Conservation (phyloP, 192 early-diverging fungal genomes). For the Mortierella antarctica region DNA sequence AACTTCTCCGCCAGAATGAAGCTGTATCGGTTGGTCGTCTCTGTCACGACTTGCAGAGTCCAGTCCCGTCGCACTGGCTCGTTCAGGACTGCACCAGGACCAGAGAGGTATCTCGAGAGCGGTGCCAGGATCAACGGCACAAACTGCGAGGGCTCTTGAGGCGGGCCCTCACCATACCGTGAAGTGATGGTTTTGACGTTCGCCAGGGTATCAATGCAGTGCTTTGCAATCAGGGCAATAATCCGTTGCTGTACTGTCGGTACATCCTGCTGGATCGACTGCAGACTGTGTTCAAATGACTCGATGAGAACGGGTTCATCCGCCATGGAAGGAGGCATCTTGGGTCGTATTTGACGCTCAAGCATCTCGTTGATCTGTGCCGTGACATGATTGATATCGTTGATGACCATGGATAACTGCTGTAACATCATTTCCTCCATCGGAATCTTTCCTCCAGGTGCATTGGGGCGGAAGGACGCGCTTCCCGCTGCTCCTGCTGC, state of each 20-base stretch:
- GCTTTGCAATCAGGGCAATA: slow-evolving; percentile 54
- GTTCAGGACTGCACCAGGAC: slow-evolving; percentile 45
- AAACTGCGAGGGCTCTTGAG: slow-evolving; percentile 62
- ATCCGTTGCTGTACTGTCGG: slow-evolving; percentile 55
- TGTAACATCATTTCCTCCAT: slow-evolving; percentile 48
- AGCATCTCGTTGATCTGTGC: slow-evolving; percentile 40
- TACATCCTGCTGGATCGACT: slow-evolving; percentile 30
- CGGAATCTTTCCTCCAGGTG: slow-evolving; percentile 3
- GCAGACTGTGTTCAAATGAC: slow-evolving; percentile 28
- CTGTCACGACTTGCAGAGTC: slow-evolving; percentile 47
- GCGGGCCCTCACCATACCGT: slow-evolving; percentile 55
- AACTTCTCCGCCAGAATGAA: slow-evolving; percentile 44
- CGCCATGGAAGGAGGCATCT: slow-evolving; percentile 56
- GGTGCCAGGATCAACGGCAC: slow-evolving; percentile 62
- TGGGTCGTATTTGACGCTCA: slow-evolving; percentile 51
- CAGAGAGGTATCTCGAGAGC: slow-evolving; percentile 32
- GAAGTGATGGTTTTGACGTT: slow-evolving; percentile 53
- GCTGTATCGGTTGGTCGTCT: slow-evolving; percentile 55
- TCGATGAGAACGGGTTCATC: slow-evolving; percentile 59
- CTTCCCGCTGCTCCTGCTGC: background rate
- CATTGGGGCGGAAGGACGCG: slow-evolving; percentile 11
- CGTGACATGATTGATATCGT: slow-evolving; percentile 55
- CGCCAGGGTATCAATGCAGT: slow-evolving; percentile 58
- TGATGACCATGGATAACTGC: slow-evolving; percentile 52
- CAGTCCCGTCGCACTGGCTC: slow-evolving; percentile 27